Conservation (phyloP, 2,329 filamentous ascomycete species). For the Harringtonia lauricola region DNA sequence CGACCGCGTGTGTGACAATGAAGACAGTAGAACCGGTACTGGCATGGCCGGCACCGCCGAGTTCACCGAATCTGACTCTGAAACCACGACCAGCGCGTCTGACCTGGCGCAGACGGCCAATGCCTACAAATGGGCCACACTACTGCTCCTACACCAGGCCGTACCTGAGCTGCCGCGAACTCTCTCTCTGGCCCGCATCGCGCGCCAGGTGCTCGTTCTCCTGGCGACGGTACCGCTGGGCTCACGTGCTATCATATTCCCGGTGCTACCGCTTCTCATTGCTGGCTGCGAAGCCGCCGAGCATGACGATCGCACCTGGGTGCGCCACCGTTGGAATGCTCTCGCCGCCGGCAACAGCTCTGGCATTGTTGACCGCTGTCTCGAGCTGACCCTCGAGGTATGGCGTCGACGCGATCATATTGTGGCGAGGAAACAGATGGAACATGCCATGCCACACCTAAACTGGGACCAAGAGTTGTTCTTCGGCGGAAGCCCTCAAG, state of each 20-base stretch:
- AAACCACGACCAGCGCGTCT: not conserved
- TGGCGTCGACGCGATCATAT: not conserved
- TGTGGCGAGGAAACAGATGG: not conserved
- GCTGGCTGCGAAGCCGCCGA: slow-evolving; percentile 4
- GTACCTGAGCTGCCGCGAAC: slow-evolving; percentile 2
- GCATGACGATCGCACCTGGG: not conserved
- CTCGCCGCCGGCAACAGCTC: slow-evolving; percentile 2
- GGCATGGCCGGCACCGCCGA: no score
- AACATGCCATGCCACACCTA: not conserved
- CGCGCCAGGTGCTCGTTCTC: slow-evolving; percentile 1
- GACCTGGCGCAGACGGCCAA: slow-evolving; percentile 4
- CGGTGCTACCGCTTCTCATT: slow-evolving; percentile 2
- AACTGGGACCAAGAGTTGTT: not conserved
- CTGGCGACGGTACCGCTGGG: slow-evolving; percentile 2
- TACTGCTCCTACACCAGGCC: slow-evolving; percentile 3
- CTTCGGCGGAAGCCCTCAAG: no score
- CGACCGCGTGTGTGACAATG: not conserved
- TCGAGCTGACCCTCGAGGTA: slow-evolving; percentile 4
- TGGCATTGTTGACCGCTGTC: slow-evolving; percentile 5
- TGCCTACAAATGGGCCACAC: slow-evolving; percentile 3
- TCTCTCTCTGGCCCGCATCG: not conserved
- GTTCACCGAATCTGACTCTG: not conserved
- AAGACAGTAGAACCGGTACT: not conserved
- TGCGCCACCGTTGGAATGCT: slow-evolving; percentile 2
- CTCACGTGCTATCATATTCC: slow-evolving; percentile 5